Conservation (phyloP, 345 rosid genomes). For the Stellera chamaejasme region DNA sequence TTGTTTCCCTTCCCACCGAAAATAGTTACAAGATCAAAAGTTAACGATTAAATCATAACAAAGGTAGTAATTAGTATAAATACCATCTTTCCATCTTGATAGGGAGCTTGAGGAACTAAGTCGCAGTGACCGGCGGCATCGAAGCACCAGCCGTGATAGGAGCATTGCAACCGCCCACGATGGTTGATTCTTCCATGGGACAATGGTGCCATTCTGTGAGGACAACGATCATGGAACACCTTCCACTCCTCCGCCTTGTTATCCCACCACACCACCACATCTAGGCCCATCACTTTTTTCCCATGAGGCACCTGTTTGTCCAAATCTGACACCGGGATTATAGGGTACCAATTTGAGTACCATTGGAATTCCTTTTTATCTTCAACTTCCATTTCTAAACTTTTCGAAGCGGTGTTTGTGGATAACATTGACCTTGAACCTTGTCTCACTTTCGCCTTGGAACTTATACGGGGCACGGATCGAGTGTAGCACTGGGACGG, state of each 20-base stretch:
- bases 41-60: too few relatives aligned
- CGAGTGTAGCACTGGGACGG: too few relatives aligned
- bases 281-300: conserved; percentile 63
- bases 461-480: too few relatives aligned
- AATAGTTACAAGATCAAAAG: too few relatives aligned
- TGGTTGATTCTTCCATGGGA: conserved; percentile 15
- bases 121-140: conserved; percentile 67
- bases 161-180: conserved; percentile 59
- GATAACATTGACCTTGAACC: too few relatives aligned
- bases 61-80: neutral
- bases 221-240: conserved; percentile 28
- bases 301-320: conserved; percentile 60
- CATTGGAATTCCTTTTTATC: conserved; percentile 50
- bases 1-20: too few relatives aligned
- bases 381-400: conserved; percentile 8
- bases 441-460: too few relatives aligned
- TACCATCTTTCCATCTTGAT: conserved; percentile 63
- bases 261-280: conserved; percentile 82
- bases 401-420: conserved; percentile 18
- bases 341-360: conserved; percentile 59
- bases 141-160: conserved; percentile 93
- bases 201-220: conserved; percentile 28
- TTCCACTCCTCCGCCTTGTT: conserved; percentile 47
- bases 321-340: conserved; percentile 70
- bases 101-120: conserved; percentile 76